Evolutionary conservation across 2,329 filamentous ascomycete species (phyloP).

Genomic region (Neonectria punicea): DNA sequence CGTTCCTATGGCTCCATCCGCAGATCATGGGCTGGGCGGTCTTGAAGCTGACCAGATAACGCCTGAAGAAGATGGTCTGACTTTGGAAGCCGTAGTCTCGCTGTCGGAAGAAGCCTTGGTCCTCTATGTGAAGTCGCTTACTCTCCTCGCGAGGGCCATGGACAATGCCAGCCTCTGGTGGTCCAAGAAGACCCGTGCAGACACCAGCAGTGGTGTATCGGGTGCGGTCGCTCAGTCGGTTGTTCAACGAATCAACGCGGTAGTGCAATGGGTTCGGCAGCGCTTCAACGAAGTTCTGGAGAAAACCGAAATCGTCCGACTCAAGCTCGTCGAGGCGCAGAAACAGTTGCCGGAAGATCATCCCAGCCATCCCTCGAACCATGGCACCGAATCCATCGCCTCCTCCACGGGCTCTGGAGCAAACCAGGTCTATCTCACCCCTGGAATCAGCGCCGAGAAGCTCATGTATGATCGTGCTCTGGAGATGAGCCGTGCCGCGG

Average conservation of each 20-base stretch:
- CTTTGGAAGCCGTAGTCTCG: conserved; percentile 83
- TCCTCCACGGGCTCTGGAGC: conserved; percentile 71
- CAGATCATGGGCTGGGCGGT: conserved; percentile 75
- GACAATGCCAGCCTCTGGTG: conserved; percentile 95
- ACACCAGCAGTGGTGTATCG: conserved; percentile 57
- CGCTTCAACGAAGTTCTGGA: conserved; percentile 98
- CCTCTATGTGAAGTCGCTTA: conserved; percentile 93
- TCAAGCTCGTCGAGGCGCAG: conserved; percentile 88
- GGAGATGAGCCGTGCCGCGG: conserved; percentile 95
- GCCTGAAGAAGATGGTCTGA: conserved; percentile 78
- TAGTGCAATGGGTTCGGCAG: conserved; percentile 93
- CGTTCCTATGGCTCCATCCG: conserved; percentile 86
- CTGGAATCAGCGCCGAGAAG: conserved; percentile 93
- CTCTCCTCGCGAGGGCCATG: conserved; percentile 92
- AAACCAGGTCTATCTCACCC: conserved; percentile 84
- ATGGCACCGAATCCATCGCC: conserved; percentile 67
- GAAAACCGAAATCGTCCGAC: conserved; percentile 93
- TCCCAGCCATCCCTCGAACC: conserved; percentile 85
- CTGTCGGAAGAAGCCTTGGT: conserved; percentile 95
- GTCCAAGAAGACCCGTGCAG: conserved; percentile 78
- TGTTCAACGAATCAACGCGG: conserved; percentile 83
- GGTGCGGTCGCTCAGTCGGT: conserved; percentile 59
- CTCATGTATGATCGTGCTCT: conserved; percentile 97
- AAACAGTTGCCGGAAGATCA: conserved; percentile 85
- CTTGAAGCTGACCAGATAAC: conserved; percentile 63